Base-by-base conservation (phyloP, 805 yeast species). In the Candida tallmaniae region DNA sequence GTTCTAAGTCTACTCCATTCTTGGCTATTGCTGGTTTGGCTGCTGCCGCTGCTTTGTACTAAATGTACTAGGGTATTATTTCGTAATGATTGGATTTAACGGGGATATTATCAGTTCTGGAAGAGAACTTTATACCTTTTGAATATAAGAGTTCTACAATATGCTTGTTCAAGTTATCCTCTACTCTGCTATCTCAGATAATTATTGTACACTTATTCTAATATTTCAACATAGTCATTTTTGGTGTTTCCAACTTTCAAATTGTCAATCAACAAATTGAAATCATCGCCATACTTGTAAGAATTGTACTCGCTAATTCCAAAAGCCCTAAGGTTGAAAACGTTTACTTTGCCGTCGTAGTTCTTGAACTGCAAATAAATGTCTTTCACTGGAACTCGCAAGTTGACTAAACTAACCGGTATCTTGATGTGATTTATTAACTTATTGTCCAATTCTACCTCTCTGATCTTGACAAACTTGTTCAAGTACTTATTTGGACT, bases 341-440 rank as follows among this genome's bases (percentile, higher is more conserved):
- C 31, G n/a, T 46, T 44, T 7, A 45, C 34, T 9, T 30, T 18
- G 2, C 32, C 35, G 6, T 45, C 37, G 10, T 33, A 21, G 11
- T 31, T 32, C 15, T 23, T 41, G 28, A 61, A 38, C 31, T 58
- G 58, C 15, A 65, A 18, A 44, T 56, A 65, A 9, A 66, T 34
- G 38, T 65, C 72, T 23, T 50, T 47, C 5, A 47, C 43, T 7
- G 61, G 53, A 19, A 65, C 44, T 29, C 51, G 48, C 39, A 59
- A 41, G 40, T 62, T 63, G 8, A 65, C 45, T 22, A 65, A 36
- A 31, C 59, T 55, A 6, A 47, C 46, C 2, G 71, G 70, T 6
- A 66, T 31, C 36, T 51, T 51, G 9, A 66, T 38, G 36, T 60
- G 62, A 23, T 49, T 50, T 5, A 57, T 34, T 1, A 42, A 21